A percentile compares a stretch with the other conserved stretches of the same genome.
Conservation (phyloP, 306 rosid genomes). For the Calophaca sinica region DNA sequence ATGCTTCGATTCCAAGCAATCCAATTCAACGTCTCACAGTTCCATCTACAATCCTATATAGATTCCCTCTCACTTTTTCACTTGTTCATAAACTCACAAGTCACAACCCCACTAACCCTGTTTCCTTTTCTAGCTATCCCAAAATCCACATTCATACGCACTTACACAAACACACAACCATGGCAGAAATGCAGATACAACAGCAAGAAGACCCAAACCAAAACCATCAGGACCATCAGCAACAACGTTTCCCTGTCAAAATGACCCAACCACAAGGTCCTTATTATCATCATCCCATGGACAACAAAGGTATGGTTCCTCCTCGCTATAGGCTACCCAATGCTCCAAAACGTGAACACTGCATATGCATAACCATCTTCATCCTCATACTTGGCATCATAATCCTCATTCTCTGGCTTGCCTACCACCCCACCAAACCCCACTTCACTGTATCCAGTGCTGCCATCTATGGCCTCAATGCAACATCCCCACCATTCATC, state of each 20-base stretch:
- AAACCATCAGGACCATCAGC: neutral
- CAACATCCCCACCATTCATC: conserved; percentile 57
- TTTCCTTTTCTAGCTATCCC: neutral
- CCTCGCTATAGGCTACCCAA: neutral
- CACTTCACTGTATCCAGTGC: conserved; percentile 65
- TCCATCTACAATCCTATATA: conserved; percentile 46
- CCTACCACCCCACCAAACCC: conserved; percentile 81
- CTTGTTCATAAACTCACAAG: conserved; percentile 30
- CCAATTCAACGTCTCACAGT: conserved; percentile 31
- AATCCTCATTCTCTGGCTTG: conserved; percentile 71
- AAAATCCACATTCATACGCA: conserved; percentile 2
- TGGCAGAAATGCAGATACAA: conserved; percentile 40
- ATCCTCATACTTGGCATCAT: conserved; percentile 66
- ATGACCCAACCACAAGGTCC: neutral
- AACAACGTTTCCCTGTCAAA: conserved; percentile 19
- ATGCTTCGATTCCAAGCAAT: conserved; percentile 47
- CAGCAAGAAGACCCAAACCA: conserved; percentile 32
- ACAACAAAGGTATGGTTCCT: neutral
- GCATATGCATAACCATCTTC: conserved; percentile 64
- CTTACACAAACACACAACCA: conserved; percentile 36
- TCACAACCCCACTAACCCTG: conserved; percentile 32
- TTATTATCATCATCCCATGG: neutral
- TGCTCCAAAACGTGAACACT: conserved; percentile 49
- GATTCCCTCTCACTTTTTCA: conserved; percentile 45
- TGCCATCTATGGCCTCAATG: conserved; percentile 71